Evolutionary conservation across 345 rosid genomes (phyloP).

Genomic region (Eucalyptus erythrocorys): DNA sequence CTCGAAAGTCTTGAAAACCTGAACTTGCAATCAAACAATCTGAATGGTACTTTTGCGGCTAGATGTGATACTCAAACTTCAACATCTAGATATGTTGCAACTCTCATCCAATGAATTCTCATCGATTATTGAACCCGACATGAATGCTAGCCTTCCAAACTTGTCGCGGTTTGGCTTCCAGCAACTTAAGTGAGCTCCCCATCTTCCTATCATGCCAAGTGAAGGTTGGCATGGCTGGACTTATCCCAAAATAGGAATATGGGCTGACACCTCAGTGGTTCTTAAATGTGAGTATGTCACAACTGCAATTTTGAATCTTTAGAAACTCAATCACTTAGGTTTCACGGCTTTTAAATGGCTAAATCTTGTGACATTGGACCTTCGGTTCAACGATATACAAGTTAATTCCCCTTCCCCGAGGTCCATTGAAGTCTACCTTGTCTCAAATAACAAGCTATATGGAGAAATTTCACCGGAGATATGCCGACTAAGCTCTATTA

Average conservation of each 20-base stretch:
- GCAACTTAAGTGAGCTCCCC: too few relatives aligned
- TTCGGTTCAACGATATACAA: not conserved
- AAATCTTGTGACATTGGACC: not conserved
- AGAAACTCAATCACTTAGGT: too few relatives aligned
- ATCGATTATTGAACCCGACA: not conserved
- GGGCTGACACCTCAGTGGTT: conserved; percentile 7
- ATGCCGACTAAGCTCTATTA: not conserved
- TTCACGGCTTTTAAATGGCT: not conserved
- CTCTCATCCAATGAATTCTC: not conserved
- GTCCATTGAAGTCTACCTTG: not conserved
- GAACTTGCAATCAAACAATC: not conserved
- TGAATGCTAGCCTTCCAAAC: not conserved
- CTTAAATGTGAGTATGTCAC: not conserved
- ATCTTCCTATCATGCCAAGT: too few relatives aligned
- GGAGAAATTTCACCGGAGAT: not conserved
- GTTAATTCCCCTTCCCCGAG: not conserved
- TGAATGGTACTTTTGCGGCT: not conserved
- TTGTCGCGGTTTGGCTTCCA: not conserved
- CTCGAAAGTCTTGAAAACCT: not conserved
- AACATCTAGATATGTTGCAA: not conserved
- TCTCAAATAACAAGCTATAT: not conserved
- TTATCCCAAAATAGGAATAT: not conserved
- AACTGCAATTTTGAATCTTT: too few relatives aligned
- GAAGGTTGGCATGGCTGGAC: not conserved
- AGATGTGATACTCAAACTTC: not conserved